Base-by-base conservation (phyloP, 345 rosid species). In the Kandelia obovata region DNA sequence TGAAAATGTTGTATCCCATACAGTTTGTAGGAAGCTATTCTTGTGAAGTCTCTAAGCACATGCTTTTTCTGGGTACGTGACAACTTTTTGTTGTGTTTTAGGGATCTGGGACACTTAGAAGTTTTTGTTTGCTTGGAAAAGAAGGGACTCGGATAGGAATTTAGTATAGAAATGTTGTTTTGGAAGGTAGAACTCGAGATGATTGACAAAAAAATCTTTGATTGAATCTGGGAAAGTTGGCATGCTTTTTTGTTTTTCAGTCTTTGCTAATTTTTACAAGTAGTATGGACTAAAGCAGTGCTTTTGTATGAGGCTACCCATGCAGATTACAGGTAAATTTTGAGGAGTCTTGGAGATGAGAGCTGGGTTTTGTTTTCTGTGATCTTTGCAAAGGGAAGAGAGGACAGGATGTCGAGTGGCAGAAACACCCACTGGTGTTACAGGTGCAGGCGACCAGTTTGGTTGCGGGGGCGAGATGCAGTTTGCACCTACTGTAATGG, bases 341-440 rank as follows among this genome's bases (percentile, higher is more conserved):
- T 37, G 39, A 11, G 69, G 57, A 62, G 46, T 30, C 65, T 51
- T 30, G 60, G 66, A 62, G 61, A 53, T 30, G 7, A 35, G 53
- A 58, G 28, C 28, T 71, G 32, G 53, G 53, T 78, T 49, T 65
- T 57, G 49, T 43, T 39, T 39, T 13, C 49, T 43, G 67, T 53
- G n/a, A 15, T 65, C 56, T 62, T 72, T 57, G 55, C n/a, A 65
- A 19, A 70, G 78, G 75, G 80, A 71, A 77, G 66, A 71, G 84
- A 65, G 67, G 69, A 68, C 78, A 86, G 77, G 60, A 95, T 92
- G 99, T 87, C 99, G 53, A 83, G 88, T 66, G 76, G 90, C 79
- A 83, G 96, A 76, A 84, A 82, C 77, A 87, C 92, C 52, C 96
- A 92, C 53, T 92, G 98, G 98, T 92, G 98, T 80, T 81, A 90